phyloP scores from a whole-genome alignment of 1,284 basidiomycete species.

The Ganoderma resinaceum region DNA sequence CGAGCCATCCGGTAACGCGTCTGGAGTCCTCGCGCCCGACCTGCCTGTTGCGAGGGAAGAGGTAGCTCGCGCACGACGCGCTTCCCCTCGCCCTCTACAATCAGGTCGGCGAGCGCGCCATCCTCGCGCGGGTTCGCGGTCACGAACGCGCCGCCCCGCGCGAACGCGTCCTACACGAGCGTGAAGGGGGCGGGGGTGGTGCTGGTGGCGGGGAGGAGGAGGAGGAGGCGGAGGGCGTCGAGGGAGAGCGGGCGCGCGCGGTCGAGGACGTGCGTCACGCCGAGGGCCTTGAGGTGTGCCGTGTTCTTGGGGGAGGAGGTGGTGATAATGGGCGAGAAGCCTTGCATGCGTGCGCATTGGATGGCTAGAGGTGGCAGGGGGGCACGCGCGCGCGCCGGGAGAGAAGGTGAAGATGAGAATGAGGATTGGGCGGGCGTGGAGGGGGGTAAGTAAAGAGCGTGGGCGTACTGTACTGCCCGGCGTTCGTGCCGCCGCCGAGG shows the following conservation, averaged over 20 bases:
- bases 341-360: conserved; percentile 53
- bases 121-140: background rate
- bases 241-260: conserved; percentile 16
- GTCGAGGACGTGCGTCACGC: conserved; percentile 36
- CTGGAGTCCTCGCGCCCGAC: conserved; percentile 13
- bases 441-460: too few species aligned
- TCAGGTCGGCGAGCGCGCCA: background rate
- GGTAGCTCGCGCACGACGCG: conserved; percentile 5
- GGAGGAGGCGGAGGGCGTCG: background rate
- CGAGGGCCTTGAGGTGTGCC: conserved; percentile 44
- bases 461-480: conserved; percentile 43
- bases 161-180: conserved; percentile 35
- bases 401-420: background rate
- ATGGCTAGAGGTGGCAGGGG: conserved; percentile 39
- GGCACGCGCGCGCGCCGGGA: too few species aligned
- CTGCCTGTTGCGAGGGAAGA: background rate
- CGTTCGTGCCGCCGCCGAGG: conserved; percentile 43
- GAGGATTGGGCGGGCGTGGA: background rate
- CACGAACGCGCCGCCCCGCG: conserved; percentile 31
- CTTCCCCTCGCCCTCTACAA: conserved; percentile 5
- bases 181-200: conserved; percentile 27
- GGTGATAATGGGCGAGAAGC: conserved; percentile 55
- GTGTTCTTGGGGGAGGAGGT: conserved; percentile 53
- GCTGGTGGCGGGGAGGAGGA: background rate
- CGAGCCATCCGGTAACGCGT: conserved; percentile 16